phyloP scores from a whole-genome alignment of 768 basidiomycete genomes.

The Boletus rex-veris region DNA sequence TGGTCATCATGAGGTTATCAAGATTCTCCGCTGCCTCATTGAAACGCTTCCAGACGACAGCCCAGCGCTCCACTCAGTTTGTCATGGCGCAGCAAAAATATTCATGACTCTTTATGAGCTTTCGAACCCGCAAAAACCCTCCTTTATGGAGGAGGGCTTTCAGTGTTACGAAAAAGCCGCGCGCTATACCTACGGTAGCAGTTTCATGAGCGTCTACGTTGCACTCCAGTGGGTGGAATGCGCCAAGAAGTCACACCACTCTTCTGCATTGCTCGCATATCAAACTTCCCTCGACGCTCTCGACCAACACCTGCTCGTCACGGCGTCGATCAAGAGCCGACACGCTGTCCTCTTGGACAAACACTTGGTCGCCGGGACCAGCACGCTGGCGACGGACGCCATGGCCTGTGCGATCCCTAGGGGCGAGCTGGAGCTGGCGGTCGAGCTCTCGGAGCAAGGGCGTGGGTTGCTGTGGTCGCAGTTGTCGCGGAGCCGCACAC shows the following conservation, averaged over 20 bases:
- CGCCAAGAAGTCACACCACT: constrained; percentile 12
- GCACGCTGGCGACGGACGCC: constrained; percentile 23
- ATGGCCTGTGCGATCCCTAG: constrained; percentile 24
- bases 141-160: constrained; percentile 13
- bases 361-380: background rate
- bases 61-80: background rate
- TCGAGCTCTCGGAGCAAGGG: constrained; percentile 37
- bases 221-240: constrained; percentile 14
- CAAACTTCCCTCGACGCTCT: constrained; percentile 15
- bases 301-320: constrained; percentile 16
- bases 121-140: background rate
- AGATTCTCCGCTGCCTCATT: background rate
- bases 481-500: constrained; percentile 23
- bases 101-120: background rate
- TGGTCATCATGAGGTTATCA: background rate
- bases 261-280: constrained; percentile 24
- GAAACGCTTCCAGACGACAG: constrained; percentile 8
- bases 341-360: constrained; percentile 7
- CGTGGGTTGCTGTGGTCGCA: constrained; percentile 31
- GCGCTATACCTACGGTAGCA: background rate
- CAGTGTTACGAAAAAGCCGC: constrained; percentile 13
- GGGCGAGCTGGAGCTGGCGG: constrained; percentile 19
- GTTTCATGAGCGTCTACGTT: constrained; percentile 4
- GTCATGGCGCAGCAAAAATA: background rate
- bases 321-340: constrained; percentile 17